Evolutionary conservation across 2,329 filamentous ascomycete species (phyloP), one percentile per base, ranked within the genome.

Genomic region (Cladobotryum protrusum): DNA sequence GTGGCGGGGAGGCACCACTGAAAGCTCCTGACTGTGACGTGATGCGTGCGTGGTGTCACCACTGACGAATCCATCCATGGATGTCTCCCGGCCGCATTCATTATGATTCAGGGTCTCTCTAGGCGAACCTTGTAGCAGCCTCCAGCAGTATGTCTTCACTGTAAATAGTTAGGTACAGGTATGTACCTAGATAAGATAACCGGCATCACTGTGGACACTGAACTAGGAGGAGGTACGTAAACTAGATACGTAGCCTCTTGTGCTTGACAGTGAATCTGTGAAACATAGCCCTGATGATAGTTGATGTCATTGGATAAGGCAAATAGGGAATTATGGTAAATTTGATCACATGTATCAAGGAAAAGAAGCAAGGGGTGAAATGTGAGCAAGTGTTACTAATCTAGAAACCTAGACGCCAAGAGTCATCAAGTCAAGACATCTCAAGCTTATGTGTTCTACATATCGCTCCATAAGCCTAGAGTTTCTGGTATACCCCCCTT

Each of bases 381-480:
- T 6, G 12, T 1, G 7, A 59, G 24, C 34, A 59, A 59, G 17
- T 29, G 24, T 29, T 29, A 9, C 6, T 9, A 29, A 29, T 29
- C 24, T 29, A 29, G 24, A 29, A 29, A 2, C 24, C 7, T 29
- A 6, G 6, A 29, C 6, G 6, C 4, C 24, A 29, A 29, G 24
- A 29, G 24, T 24, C 24, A 29, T 29, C 24, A 29, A 8, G 11
- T 29, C 24, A 29, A 29, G 24, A 29, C 24, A 29, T 60, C 58
- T 43, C 57, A 47, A 7, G 55, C 56, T 36, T 59, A 59, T n/a
- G n/a, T n/a, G n/a, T 24, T 59, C 56, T 35, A 20, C 39, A 15
- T 42, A 42, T 18, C 19, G 39, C 19, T 40, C 15, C 51, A 60
- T 54, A 19, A 61, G 59, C 8, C n/a, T n/a, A n/a, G 50, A 61